A percentile compares a stretch with the other conserved stretches of the same genome.
Conservation (phyloP, 106 monocot genomes). For the Agapanthus africanus region DNA sequence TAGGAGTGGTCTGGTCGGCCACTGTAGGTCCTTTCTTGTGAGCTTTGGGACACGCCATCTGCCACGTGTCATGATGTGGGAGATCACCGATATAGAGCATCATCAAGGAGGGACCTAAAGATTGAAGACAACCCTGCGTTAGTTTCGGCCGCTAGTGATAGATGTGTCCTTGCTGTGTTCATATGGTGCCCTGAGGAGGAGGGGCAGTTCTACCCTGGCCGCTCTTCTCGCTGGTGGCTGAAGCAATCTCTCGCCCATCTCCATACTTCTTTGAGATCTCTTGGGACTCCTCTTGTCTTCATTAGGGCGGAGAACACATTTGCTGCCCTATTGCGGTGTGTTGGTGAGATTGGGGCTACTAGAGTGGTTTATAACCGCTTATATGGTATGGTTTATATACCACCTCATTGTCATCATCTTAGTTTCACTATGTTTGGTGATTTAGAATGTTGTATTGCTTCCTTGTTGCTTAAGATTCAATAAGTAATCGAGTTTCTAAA, state of each 20-base stretch:
- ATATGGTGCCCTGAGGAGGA: conserved; percentile 83
- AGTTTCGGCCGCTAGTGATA: conserved; percentile 44
- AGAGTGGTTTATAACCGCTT: conserved; percentile 75
- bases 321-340: conserved; percentile 52
- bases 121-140: conserved; percentile 89
- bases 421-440: too few relatives aligned
- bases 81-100: too few relatives aligned
- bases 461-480: background rate
- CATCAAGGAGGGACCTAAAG: conserved; percentile 87
- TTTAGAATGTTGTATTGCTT: too few relatives aligned
- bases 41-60: too few relatives aligned
- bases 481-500: too few relatives aligned
- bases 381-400: conserved; percentile 46
- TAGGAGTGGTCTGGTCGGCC: too few relatives aligned
- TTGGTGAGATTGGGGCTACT: conserved; percentile 41
- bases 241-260: conserved; percentile 77
- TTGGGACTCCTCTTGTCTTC: conserved; percentile 47
- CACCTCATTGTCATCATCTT: too few relatives aligned
- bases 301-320: conserved; percentile 60
- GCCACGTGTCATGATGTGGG: too few relatives aligned
- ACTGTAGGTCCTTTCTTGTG: too few relatives aligned
- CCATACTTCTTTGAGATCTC: conserved; percentile 47
- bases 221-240: conserved; percentile 85
- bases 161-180: conserved; percentile 59
- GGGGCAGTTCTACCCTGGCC: conserved; percentile 71